Evolutionary conservation across 2,329 filamentous ascomycete genomes (phyloP), one percentile per base, ranked within the genome.

Genomic region (Colletotrichum musicola): DNA sequence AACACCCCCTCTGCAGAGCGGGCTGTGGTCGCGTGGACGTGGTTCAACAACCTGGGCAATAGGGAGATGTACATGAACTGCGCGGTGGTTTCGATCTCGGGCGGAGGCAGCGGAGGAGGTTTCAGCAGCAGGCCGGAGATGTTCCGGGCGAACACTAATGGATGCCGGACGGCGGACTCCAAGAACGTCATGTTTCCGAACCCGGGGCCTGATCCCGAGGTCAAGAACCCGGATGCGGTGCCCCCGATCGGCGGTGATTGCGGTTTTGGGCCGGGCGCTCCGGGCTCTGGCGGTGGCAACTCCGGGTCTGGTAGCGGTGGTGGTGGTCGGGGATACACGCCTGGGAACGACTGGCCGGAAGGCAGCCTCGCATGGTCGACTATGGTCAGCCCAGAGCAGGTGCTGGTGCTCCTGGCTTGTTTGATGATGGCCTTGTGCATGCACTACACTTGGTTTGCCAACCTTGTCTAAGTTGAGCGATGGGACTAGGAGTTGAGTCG

Each of bases 41-140:
- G 86, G 87, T 89, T 89, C 77, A 90, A 90, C 77, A 83, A 84
- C 68, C 72, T 88, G 27, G 89, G 89, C 1, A 90, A 90, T 74
- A 82, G 89, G 18, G 89, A 92, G 74, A 90, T 91, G 85, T 92
- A 92, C 80, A 90, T 90, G 87, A 90, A 91, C 77, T 92, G 89
- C 72, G 89, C 89, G 0, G 83, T 85, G 6, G 83, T 91, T 27
- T 83, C 82, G n/a, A 86, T 90, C 53, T 60, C 70, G 1, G 72
- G 73, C 3, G 72, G 72, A 18, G 47, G 20, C 1, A 53, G 51
- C 18, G 69, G 69, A 5, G 54, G 62, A 3, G 20, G n/a, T 13
- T 61, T 55, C 27, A 2, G 40, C 1, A 73, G 77, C 16, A 85
- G 90, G 1, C 92, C 93, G 0, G 80, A 88, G 30, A 88, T 94